These are phyloP conservation scores for Aphanomyces stellatus DNA, from an alignment of 352 stramenopile genomes.

Conservation along the genomic window DNA sequence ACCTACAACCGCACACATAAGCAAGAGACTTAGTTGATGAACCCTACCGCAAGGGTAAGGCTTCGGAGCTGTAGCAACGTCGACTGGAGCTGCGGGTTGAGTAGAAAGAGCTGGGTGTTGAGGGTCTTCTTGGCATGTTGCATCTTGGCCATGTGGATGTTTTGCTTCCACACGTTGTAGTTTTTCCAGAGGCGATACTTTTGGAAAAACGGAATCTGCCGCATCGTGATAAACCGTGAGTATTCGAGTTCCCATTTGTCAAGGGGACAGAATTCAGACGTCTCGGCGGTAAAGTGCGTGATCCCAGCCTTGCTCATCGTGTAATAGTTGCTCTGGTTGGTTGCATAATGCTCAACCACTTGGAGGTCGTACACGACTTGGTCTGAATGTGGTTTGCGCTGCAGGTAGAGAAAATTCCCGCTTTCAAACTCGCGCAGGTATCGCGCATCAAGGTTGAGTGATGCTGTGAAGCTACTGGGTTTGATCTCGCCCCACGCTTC, in stretches of 20 bases:
- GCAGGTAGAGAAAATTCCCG: conserved; percentile 77
- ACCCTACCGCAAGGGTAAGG: conserved; percentile 29
- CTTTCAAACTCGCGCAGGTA: conserved; percentile 68
- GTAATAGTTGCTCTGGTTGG: conserved; percentile 86
- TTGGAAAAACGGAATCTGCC: conserved; percentile 87
- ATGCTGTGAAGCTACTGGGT: conserved; percentile 56
- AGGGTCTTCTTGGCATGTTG: conserved; percentile 72
- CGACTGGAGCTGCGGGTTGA: conserved; percentile 73
- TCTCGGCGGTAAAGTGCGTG: conserved; percentile 84
- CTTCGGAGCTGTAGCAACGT: conserved; percentile 69
- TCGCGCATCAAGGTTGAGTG: conserved; percentile 57
- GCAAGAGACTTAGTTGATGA: background rate
- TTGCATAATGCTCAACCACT: conserved; percentile 72
- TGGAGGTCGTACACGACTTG: conserved; percentile 77
- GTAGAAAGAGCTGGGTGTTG: conserved; percentile 79
- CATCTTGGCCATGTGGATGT: conserved; percentile 82
- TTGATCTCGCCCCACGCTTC: background rate
- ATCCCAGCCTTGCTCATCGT: conserved; percentile 89
- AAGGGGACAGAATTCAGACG: conserved; percentile 88
- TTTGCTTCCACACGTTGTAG: conserved; percentile 90
- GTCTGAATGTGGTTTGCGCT: conserved; percentile 51
- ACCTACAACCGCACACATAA: conserved; percentile 45
- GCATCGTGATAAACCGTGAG: conserved; percentile 84
- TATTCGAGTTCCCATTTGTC: conserved; percentile 92
- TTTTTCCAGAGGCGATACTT: conserved; percentile 92